Percentiles rank a stretch among this genome's conserved stretches.
Evolutionary conservation across 225 moss, liverwort and hornwort species (phyloP).

Genomic region (Polytrichum formosum): DNA sequence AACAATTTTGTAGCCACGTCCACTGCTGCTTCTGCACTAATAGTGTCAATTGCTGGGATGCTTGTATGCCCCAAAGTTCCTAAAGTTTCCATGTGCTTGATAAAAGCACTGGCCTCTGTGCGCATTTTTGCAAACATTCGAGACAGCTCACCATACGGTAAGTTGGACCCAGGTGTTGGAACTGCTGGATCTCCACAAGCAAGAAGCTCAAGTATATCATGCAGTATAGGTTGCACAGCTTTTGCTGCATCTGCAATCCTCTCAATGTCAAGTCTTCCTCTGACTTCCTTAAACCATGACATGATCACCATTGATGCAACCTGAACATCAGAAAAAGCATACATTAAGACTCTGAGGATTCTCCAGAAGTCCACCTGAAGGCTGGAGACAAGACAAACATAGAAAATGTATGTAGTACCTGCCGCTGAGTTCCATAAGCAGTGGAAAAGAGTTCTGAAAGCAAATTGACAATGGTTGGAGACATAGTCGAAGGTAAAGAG

Average conservation of each 20-base stretch:
- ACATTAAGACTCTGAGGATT: neutral
- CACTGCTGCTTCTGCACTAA: constrained; percentile 78
- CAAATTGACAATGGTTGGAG: constrained; percentile 39
- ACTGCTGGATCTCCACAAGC: constrained; percentile 59
- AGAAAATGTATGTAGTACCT: constrained; percentile 39
- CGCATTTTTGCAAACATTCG: constrained; percentile 81
- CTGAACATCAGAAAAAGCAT: constrained; percentile 29
- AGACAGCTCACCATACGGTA: constrained; percentile 71
- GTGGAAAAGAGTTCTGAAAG: constrained; percentile 62
- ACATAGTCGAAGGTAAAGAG: constrained; percentile 49
- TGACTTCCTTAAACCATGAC: constrained; percentile 81
- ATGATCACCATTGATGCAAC: constrained; percentile 89
- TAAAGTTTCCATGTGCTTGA: constrained; percentile 66
- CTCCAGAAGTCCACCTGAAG: neutral
- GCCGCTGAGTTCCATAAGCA: constrained; percentile 69
- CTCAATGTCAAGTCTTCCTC: constrained; percentile 27
- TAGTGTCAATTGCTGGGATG: constrained; percentile 45
- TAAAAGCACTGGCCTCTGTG: constrained; percentile 75
- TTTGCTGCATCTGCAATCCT: constrained; percentile 40
- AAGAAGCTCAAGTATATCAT: constrained; percentile 64
- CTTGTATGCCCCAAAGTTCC: constrained; percentile 51
- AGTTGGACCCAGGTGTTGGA: constrained; percentile 74
- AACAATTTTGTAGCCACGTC: constrained; percentile 51
- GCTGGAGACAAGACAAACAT: neutral
- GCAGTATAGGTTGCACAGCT: constrained; percentile 49